phyloP scores from a whole-genome alignment of 352 stramenopile species.

The Aphanomyces stellatus region DNA sequence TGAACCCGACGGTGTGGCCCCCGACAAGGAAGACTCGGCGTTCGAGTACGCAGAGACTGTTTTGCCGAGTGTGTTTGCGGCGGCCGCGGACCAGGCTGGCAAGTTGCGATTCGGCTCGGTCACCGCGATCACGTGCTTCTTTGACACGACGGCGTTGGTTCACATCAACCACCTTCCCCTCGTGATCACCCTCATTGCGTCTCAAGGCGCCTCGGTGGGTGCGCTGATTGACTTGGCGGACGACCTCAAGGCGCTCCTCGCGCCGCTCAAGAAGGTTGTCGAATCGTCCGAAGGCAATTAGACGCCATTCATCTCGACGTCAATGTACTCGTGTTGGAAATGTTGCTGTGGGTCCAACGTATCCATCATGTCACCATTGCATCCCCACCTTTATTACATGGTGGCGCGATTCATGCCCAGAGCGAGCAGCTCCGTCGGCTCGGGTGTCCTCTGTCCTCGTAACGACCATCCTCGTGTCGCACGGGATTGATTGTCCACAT shows the following conservation, averaged over 20 bases:
- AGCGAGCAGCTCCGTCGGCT: too few species aligned
- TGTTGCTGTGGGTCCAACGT: too few species aligned
- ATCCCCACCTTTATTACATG: too few species aligned
- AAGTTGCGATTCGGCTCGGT: conserved; percentile 75
- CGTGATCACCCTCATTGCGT: conserved; percentile 67
- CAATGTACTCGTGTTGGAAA: too few species aligned
- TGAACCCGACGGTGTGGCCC: neutral
- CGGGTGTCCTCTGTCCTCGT: too few species aligned
- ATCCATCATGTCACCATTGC: too few species aligned
- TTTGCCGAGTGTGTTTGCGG: conserved; percentile 67
- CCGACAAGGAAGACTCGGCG: conserved; percentile 22
- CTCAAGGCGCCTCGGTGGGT: conserved; percentile 47
- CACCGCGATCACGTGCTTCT: conserved; percentile 66
- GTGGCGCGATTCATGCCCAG: too few species aligned
- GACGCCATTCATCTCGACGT: too few species aligned
- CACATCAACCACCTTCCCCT: conserved; percentile 71
- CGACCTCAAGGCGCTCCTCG: conserved; percentile 50
- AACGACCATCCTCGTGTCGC: too few species aligned
- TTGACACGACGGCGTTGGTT: conserved; percentile 56
- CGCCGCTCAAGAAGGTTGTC: conserved; percentile 59
- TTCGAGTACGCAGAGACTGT: conserved; percentile 75
- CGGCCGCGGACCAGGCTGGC: conserved; percentile 59
- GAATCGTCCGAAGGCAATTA: conserved; percentile 60
- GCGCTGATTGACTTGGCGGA: conserved; percentile 45
- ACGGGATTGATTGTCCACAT: neutral